Evolutionary conservation across 495 filamentous ascomycete species (phyloP).

Genomic region (Cudoniella acicularis): DNA sequence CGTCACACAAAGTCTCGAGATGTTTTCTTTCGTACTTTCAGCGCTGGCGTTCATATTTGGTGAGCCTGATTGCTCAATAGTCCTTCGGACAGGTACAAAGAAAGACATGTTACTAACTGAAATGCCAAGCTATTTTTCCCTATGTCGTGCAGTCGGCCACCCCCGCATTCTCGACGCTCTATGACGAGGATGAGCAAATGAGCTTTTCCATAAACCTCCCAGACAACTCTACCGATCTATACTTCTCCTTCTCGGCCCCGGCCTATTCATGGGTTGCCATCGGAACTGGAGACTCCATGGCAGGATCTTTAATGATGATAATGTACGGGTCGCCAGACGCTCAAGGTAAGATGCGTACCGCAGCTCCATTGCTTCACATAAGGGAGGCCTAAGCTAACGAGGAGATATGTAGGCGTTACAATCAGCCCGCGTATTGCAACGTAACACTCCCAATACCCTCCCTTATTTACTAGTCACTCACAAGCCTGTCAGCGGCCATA

Average conservation of each 20-base stretch:
- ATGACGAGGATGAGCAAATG: not conserved
- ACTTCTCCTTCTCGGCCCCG: not conserved
- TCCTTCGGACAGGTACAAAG: not conserved
- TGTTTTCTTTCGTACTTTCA: not conserved
- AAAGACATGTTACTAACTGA: not conserved
- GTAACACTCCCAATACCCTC: not conserved
- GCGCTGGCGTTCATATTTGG: not conserved
- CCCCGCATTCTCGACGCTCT: not conserved
- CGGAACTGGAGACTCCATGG: not conserved
- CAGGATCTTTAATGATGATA: not conserved
- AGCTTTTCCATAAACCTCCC: not conserved
- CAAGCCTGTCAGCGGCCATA: not conserved
- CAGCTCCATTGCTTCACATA: not conserved
- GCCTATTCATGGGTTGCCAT: not conserved
- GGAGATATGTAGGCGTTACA: not conserved
- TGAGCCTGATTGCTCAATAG: not conserved
- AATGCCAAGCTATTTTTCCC: not conserved
- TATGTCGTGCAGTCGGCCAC: not conserved
- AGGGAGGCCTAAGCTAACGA: not conserved
- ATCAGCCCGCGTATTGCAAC: not conserved
- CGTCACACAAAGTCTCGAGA: not conserved
- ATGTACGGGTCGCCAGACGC: not conserved
- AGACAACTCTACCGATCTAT: not conserved
- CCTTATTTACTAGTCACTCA: not conserved
- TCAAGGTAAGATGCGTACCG: not conserved